Base-by-base conservation (phyloP, 352 stramenopile genomes). In the Labyrinthula sp. region DNA sequence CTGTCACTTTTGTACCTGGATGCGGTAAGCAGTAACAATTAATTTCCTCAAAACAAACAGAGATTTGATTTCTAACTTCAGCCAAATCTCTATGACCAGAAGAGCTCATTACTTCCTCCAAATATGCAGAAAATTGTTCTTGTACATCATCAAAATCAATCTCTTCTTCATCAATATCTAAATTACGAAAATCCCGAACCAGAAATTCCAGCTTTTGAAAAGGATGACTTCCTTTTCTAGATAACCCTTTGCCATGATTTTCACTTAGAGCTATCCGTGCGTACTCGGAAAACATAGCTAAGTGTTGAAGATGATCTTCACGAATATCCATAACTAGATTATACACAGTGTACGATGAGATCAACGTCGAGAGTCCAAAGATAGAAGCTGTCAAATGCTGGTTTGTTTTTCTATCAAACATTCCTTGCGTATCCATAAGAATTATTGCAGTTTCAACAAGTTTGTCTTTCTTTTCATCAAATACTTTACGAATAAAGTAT, bases 271-370 rank as follows among this genome's bases (percentile, higher is more conserved):
- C 47, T 18, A 58, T 25, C 21, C 48, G 40, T 33, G 30, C 54
- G 23, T 63, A 98, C 75, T 99, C 90, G 15, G 77, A 90, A 64
- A 99, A 99, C n/a, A 97, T 67, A 12, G 88, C 87, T 26, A 97
- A 63, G 59, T 97, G 86, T 71, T 97, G 88, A 49, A 99, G 64
- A 62, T 97, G 92, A 64, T 99, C 90, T 65, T 99, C 90, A 55
- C 95, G 84, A 38, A 99, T 92, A 37, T 83, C 66, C 63, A 95
- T 96, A 62, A 95, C 80, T 14, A 99, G 82, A 66, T 99, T 99
- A 66, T 99, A 99, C 60, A 99, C 95, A 64, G 95, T 84, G 59
- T 92, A 93, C 56, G 57, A 72, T 25, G 63, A 77, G 27, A 97
- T 62, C 28, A 99, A 58, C 26, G 87, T 97, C 45, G 71, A 91